These are phyloP conservation scores for Gamsiella multidivaricata DNA, from an alignment of 192 early-diverging fungal species.

Conservation along the genomic window DNA sequence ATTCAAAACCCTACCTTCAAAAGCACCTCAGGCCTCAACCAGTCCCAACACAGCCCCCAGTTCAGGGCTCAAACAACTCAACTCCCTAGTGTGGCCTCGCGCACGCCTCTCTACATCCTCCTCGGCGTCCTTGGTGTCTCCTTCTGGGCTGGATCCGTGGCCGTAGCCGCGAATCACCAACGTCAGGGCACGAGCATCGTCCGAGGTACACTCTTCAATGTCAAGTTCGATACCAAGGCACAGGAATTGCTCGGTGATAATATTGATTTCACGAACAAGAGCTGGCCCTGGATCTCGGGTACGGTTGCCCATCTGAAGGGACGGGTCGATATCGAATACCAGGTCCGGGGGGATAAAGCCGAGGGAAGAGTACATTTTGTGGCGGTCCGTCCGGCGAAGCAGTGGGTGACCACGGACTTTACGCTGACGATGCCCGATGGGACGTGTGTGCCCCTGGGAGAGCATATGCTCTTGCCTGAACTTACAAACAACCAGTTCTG, in stretches of 20 bases:
- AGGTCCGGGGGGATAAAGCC: conserved; percentile 63
- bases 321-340: conserved; percentile 62
- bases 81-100: conserved; percentile 39
- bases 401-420: conserved; percentile 59
- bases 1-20: conserved; percentile 38
- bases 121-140: conserved; percentile 55
- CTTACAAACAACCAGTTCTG: not conserved
- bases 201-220: conserved; percentile 67
- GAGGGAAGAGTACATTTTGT: conserved; percentile 55
- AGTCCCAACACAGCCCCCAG: conserved; percentile 34
- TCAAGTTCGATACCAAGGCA: conserved; percentile 62
- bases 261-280: conserved; percentile 62
- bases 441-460: conserved; percentile 23
- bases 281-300: conserved; percentile 73
- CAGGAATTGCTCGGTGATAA: conserved; percentile 62
- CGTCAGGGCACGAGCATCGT: conserved; percentile 65
- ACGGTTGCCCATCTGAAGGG: conserved; percentile 72
- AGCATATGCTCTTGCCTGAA: conserved; percentile 27
- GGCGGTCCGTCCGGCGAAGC: conserved; percentile 44
- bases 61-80: conserved; percentile 34
- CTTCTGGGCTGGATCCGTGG: conserved; percentile 64
- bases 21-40: conserved; percentile 37
- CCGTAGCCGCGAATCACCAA: conserved; percentile 67
- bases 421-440: conserved; percentile 55
- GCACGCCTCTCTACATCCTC: conserved; percentile 34